These are phyloP conservation scores for Termitomyces sp. DNA, from an alignment of 768 basidiomycete genomes.

Conservation along the genomic window DNA sequence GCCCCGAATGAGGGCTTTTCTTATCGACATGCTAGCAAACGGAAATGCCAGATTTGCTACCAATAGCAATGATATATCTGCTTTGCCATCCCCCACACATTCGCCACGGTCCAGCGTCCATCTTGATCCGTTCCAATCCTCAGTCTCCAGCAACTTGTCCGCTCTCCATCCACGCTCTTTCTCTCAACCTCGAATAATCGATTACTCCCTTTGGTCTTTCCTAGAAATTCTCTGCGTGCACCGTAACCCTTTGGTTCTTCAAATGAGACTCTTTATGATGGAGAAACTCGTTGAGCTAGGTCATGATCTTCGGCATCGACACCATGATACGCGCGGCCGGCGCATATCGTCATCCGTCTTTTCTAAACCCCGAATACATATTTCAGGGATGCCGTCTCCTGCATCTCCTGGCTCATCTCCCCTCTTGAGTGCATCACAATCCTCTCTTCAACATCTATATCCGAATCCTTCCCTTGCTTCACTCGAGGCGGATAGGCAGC, in stretches of 20 bases:
- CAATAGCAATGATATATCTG: constrained; percentile 34
- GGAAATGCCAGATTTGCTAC: constrained; percentile 62
- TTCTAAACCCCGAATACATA: constrained; percentile 47
- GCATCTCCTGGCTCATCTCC: constrained; percentile 46
- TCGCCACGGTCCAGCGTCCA: constrained; percentile 45
- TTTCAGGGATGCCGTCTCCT: constrained; percentile 39
- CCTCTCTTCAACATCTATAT: constrained; percentile 23
- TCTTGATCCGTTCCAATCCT: constrained; percentile 25
- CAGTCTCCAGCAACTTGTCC: constrained; percentile 20
- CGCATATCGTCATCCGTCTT: constrained; percentile 49
- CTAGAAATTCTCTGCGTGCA: constrained; percentile 61
- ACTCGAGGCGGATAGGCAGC: constrained; percentile 27
- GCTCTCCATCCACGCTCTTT: constrained; percentile 18
- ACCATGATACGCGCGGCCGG: constrained; percentile 24
- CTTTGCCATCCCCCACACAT: constrained; percentile 43
- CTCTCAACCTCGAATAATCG: constrained; percentile 51
- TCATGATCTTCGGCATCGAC: constrained; percentile 37
- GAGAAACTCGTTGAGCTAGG: constrained; percentile 57
- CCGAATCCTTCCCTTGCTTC: constrained; percentile 14
- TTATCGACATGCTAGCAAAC: constrained; percentile 45
- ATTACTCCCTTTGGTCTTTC: constrained; percentile 70
- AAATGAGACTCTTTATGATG: constrained; percentile 60
- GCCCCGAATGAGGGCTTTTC: constrained; percentile 51
- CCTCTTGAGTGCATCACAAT: constrained; percentile 27
- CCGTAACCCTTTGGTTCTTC: constrained; percentile 57